These are phyloP conservation scores for Epichloe brachyelytri DNA, from an alignment of 2,329 filamentous ascomycete species.

Conservation along the genomic window DNA sequence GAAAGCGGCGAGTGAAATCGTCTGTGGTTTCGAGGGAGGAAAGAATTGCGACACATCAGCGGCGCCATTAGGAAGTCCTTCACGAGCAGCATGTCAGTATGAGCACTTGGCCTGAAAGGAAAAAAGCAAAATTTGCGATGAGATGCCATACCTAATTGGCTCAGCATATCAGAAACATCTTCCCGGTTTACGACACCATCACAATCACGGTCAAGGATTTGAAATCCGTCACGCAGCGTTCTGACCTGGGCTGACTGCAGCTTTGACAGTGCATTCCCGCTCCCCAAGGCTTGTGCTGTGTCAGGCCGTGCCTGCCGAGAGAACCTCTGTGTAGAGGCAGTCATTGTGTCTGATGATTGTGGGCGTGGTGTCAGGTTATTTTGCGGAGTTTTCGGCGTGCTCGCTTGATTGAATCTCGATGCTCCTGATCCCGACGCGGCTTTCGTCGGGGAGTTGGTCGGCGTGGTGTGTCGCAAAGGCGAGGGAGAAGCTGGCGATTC, in stretches of 20 bases:
- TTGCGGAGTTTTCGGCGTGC: conserved; percentile 24
- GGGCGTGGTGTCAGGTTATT: conserved; percentile 27
- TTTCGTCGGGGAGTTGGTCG: conserved; percentile 48
- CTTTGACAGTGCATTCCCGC: conserved; percentile 50
- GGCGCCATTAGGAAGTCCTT: conserved; percentile 60
- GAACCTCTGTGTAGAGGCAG: conserved; percentile 23
- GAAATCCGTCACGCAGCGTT: conserved; percentile 83
- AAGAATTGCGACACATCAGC: conserved; percentile 73
- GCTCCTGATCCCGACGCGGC: conserved; percentile 11
- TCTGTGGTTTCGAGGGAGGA: conserved; percentile 54
- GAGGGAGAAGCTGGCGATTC: conserved; percentile 55
- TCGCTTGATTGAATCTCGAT: conserved; percentile 26
- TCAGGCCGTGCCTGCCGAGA: conserved; percentile 17
- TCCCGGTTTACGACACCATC: conserved; percentile 72
- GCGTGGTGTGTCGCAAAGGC: conserved; percentile 49
- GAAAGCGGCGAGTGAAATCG: conserved; percentile 74
- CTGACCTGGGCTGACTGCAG: conserved; percentile 73
- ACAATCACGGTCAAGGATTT: conserved; percentile 81
- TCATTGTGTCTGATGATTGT: conserved; percentile 19
- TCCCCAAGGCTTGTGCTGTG: conserved; percentile 23
- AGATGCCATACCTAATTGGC: conserved; percentile 53
- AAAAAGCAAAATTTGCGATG: too few relatives aligned
- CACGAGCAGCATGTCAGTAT: background rate
- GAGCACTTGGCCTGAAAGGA: background rate
- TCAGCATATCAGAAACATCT: conserved; percentile 78